Base-by-base conservation (phyloP, 2,329 filamentous ascomycete species). In the Fusarium albosuccineum region DNA sequence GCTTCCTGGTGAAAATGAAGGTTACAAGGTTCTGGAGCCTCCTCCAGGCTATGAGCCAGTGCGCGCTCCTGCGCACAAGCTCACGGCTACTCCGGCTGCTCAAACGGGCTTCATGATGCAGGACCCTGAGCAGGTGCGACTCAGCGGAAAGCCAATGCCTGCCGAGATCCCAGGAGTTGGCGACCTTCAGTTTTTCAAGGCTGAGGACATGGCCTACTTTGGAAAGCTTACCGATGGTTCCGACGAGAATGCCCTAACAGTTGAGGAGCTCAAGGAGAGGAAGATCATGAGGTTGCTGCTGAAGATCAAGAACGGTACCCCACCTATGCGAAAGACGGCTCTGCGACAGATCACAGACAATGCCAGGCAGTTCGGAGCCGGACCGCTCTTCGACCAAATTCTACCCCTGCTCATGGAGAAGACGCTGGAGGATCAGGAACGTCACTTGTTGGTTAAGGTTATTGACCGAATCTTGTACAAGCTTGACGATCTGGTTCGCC, bases 401-500 rank as follows among this genome's bases (percentile, higher is more conserved):
- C 86, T 99, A 11, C 96, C 96, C 1, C 82, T 99, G 54, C 88
- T 99, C 59, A 99, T 99, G 96, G 96, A 99, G 81, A 97, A 97
- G 82, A 96, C 93, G 0, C 83, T 99, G 16, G 97, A 99, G 79
- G 96, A 99, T 67, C 96, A 99, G 79, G 96, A 99, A 79, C 94
- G 96, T 54, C 96, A 99, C 86, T 84, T 99, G 79, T 87, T 99
- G 29, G 97, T 99, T 82, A 99, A 99, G 83, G 97, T 99, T 73
- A 98, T 99, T 75, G 97, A 99, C 78, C 92, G 96, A 80, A 94
- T 99, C 62, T 88, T 99, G 7, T 99, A 98, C 87, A 99, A 99
- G 82, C 89, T 99, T 26, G 96, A 98, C 77, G 96, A 99, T 74
- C 86, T 98, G 68, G 96, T 99, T 55, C 89, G 96, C 40, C 96